phyloP scores from a whole-genome alignment of 305 asterid genomes.

The Rubia tinctorum region DNA sequence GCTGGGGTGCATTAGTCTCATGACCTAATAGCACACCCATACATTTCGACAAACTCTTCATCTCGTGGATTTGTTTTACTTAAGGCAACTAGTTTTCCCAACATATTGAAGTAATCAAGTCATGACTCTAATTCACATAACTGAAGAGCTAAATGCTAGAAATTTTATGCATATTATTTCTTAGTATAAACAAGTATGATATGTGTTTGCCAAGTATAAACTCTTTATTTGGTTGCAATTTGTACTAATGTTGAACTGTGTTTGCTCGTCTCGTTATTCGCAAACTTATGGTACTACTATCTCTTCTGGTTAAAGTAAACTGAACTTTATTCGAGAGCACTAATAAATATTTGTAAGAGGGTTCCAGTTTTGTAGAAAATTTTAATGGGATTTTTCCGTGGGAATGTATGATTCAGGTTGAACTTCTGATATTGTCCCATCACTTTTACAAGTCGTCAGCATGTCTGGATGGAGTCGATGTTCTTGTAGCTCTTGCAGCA shows the following conservation, averaged over 20 bases:
- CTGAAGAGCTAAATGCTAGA: not conserved
- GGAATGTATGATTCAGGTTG: slow-evolving; percentile 64
- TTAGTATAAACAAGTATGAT: not conserved
- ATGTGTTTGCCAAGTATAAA: not conserved
- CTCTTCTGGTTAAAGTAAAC: not conserved
- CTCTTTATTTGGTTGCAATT: not conserved
- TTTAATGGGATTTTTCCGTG: not conserved
- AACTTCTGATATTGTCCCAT: slow-evolving; percentile 95
- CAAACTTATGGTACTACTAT: not conserved
- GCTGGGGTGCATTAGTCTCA: not conserved
- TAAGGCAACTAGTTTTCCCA: not conserved
- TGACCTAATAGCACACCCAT: not conserved
- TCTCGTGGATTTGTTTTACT: not conserved
- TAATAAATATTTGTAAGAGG: not conserved
- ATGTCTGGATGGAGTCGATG: slow-evolving; percentile 99
- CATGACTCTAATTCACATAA: not conserved
- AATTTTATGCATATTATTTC: not conserved
- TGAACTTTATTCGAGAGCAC: not conserved
- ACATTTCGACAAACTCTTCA: not conserved
- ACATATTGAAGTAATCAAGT: not conserved
- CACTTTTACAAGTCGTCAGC: slow-evolving; percentile 97
- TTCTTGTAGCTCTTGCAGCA: slow-evolving; percentile 98
- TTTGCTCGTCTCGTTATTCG: not conserved
- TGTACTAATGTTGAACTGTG: not conserved
- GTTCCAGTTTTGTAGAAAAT: not conserved